Evolutionary conservation across 768 basidiomycete species (phyloP).

Genomic region (Pleurotus tuoliensis): DNA sequence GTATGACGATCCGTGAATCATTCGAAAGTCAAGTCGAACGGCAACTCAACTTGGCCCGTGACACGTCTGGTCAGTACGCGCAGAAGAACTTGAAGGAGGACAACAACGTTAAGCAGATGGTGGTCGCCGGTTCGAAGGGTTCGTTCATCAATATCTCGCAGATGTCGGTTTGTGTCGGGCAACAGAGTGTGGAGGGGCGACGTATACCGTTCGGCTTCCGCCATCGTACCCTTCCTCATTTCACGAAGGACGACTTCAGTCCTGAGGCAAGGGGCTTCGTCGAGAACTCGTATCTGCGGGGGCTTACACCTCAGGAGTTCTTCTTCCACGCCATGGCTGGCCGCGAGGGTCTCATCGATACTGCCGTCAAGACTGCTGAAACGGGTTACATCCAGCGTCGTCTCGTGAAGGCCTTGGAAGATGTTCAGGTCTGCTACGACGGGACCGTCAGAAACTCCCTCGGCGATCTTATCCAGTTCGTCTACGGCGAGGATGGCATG

Average conservation of each 20-base stretch:
- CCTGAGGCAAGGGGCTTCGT: slow-evolving; percentile 98
- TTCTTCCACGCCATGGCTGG: slow-evolving; percentile 99
- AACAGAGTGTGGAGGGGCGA: slow-evolving; percentile 96
- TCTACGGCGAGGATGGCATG: slow-evolving; percentile 99
- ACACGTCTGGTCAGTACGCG: slow-evolving; percentile 92
- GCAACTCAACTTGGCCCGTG: slow-evolving; percentile 92
- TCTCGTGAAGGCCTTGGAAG: slow-evolving; percentile 96
- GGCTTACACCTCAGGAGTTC: slow-evolving; percentile 96
- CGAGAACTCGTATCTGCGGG: slow-evolving; percentile 96
- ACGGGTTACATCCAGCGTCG: slow-evolving; percentile 99
- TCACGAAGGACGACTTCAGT: slow-evolving; percentile 97
- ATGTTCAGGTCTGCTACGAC: slow-evolving; percentile 96
- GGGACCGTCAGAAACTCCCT: slow-evolving; percentile 97
- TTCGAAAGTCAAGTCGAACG: slow-evolving; percentile 92
- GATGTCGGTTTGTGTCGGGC: slow-evolving; percentile 99
- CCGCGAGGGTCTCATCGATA: slow-evolving; percentile 98
- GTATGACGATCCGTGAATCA: slow-evolving; percentile 99
- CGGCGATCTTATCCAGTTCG: slow-evolving; percentile 93
- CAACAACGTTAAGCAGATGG: slow-evolving; percentile 99
- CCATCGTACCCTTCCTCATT: slow-evolving; percentile 94
- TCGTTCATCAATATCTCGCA: slow-evolving; percentile 99
- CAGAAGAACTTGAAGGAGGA: slow-evolving; percentile 97
- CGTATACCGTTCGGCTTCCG: slow-evolving; percentile 98
- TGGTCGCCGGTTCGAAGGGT: slow-evolving; percentile 97
- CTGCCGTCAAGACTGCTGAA: slow-evolving; percentile 99